Evolutionary conservation across 2,329 filamentous ascomycete species (phyloP).

Genomic region (Fusarium buharicum): DNA sequence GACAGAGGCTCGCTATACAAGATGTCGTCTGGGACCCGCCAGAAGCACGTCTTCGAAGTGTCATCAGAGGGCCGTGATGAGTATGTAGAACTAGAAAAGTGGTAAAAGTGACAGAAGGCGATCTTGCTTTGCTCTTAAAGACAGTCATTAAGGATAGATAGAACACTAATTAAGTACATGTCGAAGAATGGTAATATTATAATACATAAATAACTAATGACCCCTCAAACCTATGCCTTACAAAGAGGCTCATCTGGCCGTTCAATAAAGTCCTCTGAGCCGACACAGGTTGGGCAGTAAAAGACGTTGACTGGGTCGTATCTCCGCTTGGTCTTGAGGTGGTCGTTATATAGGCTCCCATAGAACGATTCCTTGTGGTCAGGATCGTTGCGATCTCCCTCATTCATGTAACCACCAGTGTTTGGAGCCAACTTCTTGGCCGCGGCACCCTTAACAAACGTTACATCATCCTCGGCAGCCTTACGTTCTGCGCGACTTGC

Average conservation of each 20-base stretch:
- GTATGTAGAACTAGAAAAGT: too few species aligned
- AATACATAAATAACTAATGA: too few species aligned
- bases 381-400: conserved; percentile 30
- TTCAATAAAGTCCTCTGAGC: conserved; percentile 24
- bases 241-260: conserved; percentile 18
- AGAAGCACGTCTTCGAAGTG: background rate
- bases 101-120: too few species aligned
- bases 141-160: too few species aligned
- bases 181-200: background rate
- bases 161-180: background rate
- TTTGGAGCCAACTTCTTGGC: conserved; percentile 28
- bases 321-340: conserved; percentile 19
- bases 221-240: background rate
- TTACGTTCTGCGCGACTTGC: conserved; percentile 3
- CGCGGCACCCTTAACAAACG: conserved; percentile 22
- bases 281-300: conserved; percentile 33
- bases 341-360: conserved; percentile 6
- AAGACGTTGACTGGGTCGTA: conserved; percentile 31
- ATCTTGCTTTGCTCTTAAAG: too few species aligned
- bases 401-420: conserved; percentile 27
- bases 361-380: conserved; percentile 23
- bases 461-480: conserved; percentile 8
- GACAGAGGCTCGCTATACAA: conserved; percentile 5
- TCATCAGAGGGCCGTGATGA: background rate
- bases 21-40: conserved; percentile 19